Evolutionary conservation across 192 early-diverging fungal genomes (phyloP).

Genomic region (Entomortierella parvispora): DNA sequence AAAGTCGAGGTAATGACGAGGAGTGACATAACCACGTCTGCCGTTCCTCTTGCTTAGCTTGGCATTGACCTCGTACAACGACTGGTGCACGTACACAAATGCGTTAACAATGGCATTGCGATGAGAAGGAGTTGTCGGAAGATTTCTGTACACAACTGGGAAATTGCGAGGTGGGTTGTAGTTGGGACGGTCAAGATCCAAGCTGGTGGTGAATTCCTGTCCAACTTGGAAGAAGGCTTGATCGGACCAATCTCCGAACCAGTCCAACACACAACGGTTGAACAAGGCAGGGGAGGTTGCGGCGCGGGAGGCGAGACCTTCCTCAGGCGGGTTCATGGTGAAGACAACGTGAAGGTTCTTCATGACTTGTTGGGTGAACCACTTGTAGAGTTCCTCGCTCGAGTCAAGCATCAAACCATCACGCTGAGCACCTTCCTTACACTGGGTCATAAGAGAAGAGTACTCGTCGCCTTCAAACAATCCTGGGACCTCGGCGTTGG

Average conservation of each 20-base stretch:
- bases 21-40: conserved; percentile 89
- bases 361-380: conserved; percentile 98
- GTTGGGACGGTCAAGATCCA: conserved; percentile 84
- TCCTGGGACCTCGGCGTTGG: conserved; percentile 98
- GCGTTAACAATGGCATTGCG: conserved; percentile 91
- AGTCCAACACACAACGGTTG: conserved; percentile 99
- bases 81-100: conserved; percentile 93
- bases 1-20: conserved; percentile 98
- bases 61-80: conserved; percentile 86
- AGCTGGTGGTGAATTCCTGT: conserved; percentile 89
- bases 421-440: conserved; percentile 92
- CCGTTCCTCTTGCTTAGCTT: conserved; percentile 86
- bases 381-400: conserved; percentile 94
- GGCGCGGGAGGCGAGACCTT: conserved; percentile 88
- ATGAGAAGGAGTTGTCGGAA: conserved; percentile 77
- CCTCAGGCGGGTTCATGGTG: conserved; percentile 99
- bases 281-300: conserved; percentile 99
- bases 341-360: conserved; percentile 99
- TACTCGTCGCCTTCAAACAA: conserved; percentile 99
- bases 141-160: conserved; percentile 78
- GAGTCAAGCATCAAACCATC: conserved; percentile 96
- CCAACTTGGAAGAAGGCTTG: conserved; percentile 99
- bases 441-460: conserved; percentile 90
- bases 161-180: conserved; percentile 78
- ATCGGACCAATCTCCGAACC: conserved; percentile 99